These are phyloP conservation scores for Pythium scleroteichum DNA, from an alignment of 352 stramenopile genomes.

Conservation along the genomic window DNA sequence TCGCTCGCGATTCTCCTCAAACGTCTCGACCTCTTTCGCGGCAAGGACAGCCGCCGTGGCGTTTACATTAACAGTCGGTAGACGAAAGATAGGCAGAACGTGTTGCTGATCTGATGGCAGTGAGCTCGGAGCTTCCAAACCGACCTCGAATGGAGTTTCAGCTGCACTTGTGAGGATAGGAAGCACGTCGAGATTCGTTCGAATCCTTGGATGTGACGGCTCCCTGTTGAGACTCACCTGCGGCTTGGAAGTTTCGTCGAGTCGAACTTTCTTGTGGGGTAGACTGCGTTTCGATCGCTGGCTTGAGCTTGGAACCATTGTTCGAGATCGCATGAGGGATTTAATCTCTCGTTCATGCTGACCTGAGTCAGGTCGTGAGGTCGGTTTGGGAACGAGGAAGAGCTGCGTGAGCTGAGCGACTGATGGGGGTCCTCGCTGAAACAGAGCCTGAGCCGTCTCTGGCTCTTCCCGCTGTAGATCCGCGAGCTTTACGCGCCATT, in stretches of 20 bases:
- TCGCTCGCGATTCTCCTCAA: slow-evolving; percentile 55
- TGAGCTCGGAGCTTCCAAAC: slow-evolving; percentile 30
- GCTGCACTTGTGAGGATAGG: slow-evolving; percentile 67
- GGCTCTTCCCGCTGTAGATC: slow-evolving; percentile 50
- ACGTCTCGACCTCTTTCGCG: slow-evolving; percentile 39
- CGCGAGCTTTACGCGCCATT: slow-evolving; percentile 68
- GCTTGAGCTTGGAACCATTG: slow-evolving; percentile 41
- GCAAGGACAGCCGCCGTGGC: slow-evolving; percentile 39
- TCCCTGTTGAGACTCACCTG: slow-evolving; percentile 12
- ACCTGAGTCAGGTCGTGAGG: slow-evolving; percentile 12
- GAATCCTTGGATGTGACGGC: slow-evolving; percentile 26
- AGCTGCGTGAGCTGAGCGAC: slow-evolving; percentile 48
- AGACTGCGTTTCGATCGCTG: slow-evolving; percentile 45
- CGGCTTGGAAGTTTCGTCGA: neutral
- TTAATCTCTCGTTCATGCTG: slow-evolving; percentile 29
- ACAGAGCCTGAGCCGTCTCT: slow-evolving; percentile 28
- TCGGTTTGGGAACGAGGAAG: slow-evolving; percentile 29
- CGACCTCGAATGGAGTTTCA: slow-evolving; percentile 77
- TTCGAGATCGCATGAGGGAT: slow-evolving; percentile 45
- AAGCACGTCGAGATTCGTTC: slow-evolving; percentile 59
- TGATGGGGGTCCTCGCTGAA: slow-evolving; percentile 26
- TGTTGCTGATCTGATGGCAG: slow-evolving; percentile 36
- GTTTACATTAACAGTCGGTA: slow-evolving; percentile 59
- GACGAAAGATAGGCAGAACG: slow-evolving; percentile 68
- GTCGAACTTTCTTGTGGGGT: slow-evolving; percentile 43